Evolutionary conservation across 108 stramenopile genomes (phyloP).

Genomic region (Aurantiochytrium sp.): DNA sequence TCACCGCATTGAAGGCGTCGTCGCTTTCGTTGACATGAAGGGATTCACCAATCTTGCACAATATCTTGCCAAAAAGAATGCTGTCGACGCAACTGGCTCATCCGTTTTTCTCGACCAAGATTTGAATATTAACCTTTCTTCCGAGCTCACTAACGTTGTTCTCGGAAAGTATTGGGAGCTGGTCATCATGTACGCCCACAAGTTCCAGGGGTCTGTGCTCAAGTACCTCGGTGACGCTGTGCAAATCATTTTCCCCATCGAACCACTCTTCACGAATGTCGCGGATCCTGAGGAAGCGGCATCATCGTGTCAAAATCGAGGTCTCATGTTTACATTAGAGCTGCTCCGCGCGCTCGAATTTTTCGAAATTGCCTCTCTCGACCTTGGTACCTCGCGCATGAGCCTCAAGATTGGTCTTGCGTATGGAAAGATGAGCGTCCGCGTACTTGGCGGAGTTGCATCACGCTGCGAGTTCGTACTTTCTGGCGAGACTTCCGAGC

Average conservation of each 20-base stretch:
- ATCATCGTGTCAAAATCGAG: neutral
- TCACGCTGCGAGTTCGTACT: neutral
- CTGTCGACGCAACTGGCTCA: neutral
- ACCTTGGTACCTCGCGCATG: neutral
- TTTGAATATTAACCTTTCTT: neutral
- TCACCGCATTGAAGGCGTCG: neutral
- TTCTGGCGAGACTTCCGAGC: neutral
- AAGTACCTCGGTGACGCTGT: neutral
- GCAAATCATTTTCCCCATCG: neutral
- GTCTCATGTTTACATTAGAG: neutral
- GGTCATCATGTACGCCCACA: conserved; percentile 5
- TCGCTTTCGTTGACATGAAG: neutral
- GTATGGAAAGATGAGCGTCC: neutral
- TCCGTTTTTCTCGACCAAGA: neutral
- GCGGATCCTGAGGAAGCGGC: neutral
- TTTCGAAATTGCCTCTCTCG: neutral
- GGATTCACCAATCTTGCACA: neutral
- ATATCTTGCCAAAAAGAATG: neutral
- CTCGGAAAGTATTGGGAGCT: neutral
- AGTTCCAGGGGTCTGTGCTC: neutral
- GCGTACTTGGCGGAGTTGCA: neutral
- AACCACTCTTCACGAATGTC: neutral
- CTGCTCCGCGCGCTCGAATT: neutral
- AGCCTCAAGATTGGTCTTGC: conserved; percentile 8
- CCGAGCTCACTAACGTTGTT: neutral